Conservation (phyloP, 345 rosid genomes). For the Cochlearia excelsa region DNA sequence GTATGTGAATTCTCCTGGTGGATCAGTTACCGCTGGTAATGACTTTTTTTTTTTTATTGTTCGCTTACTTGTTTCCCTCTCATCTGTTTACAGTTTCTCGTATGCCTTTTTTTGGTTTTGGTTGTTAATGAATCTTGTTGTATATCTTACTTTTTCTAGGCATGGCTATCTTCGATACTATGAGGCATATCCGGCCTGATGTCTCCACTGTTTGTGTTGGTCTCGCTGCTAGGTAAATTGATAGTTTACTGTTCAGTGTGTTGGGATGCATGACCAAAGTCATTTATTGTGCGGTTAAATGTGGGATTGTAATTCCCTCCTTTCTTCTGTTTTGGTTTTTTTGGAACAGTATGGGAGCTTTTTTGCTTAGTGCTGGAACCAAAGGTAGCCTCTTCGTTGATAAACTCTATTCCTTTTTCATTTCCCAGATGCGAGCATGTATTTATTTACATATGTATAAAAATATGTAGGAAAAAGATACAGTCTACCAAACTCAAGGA, state of each 20-base stretch:
- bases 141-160: slow-evolving; percentile 41
- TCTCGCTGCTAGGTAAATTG: slow-evolving; percentile 81
- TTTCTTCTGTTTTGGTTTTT: slow-evolving; percentile 13
- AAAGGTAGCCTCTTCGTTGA: slow-evolving; percentile 52
- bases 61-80: no score
- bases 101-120: background rate
- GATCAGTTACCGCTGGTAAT: slow-evolving; percentile 97
- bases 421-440: background rate
- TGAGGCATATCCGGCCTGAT: slow-evolving; percentile 92
- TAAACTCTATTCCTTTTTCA: background rate
- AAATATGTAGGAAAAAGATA: slow-evolving; percentile 69
- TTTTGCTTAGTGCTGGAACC: slow-evolving; percentile 95
- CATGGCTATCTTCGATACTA: slow-evolving; percentile 93
- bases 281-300: no score
- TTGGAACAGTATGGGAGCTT: slow-evolving; percentile 87
- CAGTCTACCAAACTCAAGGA: slow-evolving; percentile 96
- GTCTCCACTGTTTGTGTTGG: slow-evolving; percentile 98
- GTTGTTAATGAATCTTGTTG: slow-evolving; percentile 18
- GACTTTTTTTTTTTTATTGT: background rate
- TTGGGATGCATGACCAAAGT: no score
- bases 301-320: slow-evolving; percentile 3
- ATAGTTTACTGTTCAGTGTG: no score
- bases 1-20: slow-evolving; percentile 98
- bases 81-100: background rate
- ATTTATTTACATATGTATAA: slow-evolving; percentile 23